Conservation (phyloP, 1,284 basidiomycete species). For the Papiliotrema nemorosa region DNA sequence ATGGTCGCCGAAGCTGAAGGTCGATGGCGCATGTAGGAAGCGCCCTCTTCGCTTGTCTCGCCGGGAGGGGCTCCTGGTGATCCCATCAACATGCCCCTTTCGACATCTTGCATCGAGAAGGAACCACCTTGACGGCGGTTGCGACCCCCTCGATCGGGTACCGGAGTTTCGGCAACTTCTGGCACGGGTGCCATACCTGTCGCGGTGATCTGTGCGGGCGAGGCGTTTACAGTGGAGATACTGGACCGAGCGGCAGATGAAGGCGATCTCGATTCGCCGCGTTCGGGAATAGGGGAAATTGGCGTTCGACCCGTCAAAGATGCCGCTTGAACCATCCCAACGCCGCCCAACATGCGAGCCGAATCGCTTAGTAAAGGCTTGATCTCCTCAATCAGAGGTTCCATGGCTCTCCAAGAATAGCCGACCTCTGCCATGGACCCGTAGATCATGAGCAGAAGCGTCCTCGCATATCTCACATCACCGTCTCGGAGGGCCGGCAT, state of each 20-base stretch:
- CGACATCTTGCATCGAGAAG: slow-evolving; percentile 85
- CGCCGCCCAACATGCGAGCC: slow-evolving; percentile 28
- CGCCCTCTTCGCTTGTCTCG: slow-evolving; percentile 5
- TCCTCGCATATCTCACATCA: slow-evolving; percentile 83
- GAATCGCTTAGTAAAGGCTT: slow-evolving; percentile 61
- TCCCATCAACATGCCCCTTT: slow-evolving; percentile 76
- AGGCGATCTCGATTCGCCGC: slow-evolving; percentile 42
- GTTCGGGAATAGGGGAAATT: slow-evolving; percentile 49
- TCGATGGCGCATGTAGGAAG: slow-evolving; percentile 19
- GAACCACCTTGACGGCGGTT: slow-evolving; percentile 89
- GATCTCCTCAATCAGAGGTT: slow-evolving; percentile 68
- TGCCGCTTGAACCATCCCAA: slow-evolving; percentile 25
- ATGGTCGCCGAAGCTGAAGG: slow-evolving; percentile 26
- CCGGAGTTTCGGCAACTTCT: slow-evolving; percentile 6
- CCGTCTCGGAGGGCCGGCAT: slow-evolving; percentile 61
- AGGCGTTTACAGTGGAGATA: slow-evolving; percentile 11
- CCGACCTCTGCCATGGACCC: slow-evolving; percentile 87
- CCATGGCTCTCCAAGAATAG: slow-evolving; percentile 76
- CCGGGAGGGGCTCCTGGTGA: slow-evolving; percentile 25
- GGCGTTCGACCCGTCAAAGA: slow-evolving; percentile 39
- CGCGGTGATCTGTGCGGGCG: slow-evolving; percentile 18
- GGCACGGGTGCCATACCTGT: slow-evolving; percentile 5
- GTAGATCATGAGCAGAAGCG: slow-evolving; percentile 82
- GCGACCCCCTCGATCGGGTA: slow-evolving; percentile 57
- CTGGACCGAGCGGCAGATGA: slow-evolving; percentile 21